Conservation (phyloP, 83 land plant species). For the Thuja plicata region DNA sequence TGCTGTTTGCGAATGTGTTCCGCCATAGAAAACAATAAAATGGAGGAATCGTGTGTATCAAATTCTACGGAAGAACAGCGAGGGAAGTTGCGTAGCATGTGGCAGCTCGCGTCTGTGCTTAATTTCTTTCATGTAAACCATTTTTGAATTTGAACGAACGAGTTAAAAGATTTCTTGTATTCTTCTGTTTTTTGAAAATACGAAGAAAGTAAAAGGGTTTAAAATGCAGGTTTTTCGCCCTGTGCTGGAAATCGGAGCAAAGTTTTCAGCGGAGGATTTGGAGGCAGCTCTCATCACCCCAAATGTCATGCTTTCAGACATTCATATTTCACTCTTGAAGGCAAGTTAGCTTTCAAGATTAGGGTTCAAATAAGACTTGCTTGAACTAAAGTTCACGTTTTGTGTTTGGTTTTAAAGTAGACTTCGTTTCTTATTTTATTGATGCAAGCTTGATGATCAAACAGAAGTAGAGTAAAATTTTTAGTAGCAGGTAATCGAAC, state of each 20-base stretch:
- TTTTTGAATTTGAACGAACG: neutral
- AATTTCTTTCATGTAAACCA: constrained; percentile 50
- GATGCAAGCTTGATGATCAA: neutral
- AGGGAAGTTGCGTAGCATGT: constrained; percentile 41
- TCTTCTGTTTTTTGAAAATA: neutral
- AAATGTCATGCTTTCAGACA: constrained; percentile 23
- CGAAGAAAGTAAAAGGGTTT: neutral
- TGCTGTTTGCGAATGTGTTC: neutral
- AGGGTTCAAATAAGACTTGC: neutral
- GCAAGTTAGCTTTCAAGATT: constrained; percentile 10
- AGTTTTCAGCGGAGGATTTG: constrained; percentile 68
- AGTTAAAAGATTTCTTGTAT: neutral
- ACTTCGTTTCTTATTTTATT: neutral
- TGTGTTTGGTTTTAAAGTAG: neutral
- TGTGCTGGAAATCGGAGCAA: constrained; percentile 32
- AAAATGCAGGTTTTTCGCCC: constrained; percentile 60
- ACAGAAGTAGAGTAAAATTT: neutral
- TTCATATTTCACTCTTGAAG: constrained; percentile 69
- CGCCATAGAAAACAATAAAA: neutral
- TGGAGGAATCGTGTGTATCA: neutral
- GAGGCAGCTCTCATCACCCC: constrained; percentile 66
- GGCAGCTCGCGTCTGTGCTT: constrained; percentile 82
- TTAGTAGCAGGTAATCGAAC: neutral
- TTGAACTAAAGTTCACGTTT: neutral
- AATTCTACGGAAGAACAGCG: constrained; percentile 14